Base-by-base conservation (phyloP, 345 rosid genomes). In the Linum tenue region DNA sequence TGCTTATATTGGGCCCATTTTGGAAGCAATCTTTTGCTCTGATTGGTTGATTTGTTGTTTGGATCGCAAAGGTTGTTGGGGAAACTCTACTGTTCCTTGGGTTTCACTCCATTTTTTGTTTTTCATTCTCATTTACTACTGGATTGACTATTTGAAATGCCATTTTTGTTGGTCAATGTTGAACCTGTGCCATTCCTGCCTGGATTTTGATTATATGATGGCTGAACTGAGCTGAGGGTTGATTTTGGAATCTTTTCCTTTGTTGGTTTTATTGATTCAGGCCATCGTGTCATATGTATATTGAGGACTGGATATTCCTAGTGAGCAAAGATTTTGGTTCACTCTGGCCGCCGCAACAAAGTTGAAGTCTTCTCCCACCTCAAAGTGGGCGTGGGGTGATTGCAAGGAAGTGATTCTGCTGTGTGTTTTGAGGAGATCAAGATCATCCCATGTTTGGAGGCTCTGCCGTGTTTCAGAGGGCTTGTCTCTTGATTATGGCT, bases 291-390 rank as follows among this genome's bases (percentile, higher is more conserved):
- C 59, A 56, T 73, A 58, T 79, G 64, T 80, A 62, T 66, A 76
- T 48, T 75, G 68, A 68, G 53, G 43, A 64, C 56, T 79, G 67
- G 71, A 80, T 70, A 86, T 77, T 69, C 75, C 67, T 85, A 74
- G 81, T 82, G 74, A 75, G 65, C 62, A 72, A 66, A 75, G 61
- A 71, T 80, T 73, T 64, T 69, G 74, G 77, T 90, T 84, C 92
- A 95, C 88, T 89, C 99, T 95, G 97, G 99, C 99, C 86, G 89
- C 96, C 81, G 73, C 88, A 76, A 75, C 82, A 73, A 78, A 80
- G 69, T 61, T 73, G 55, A 74, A 79, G 73, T 72, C 73, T 82
- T 84, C 95, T 95, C 91, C 85, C 99, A 89, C 97, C 99, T 91
- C 81, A 44, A 78, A 71, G 85, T 70, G 86, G 91, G 94, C 89